Conservation (phyloP, 768 basidiomycete species). For the Macrolepiota dolichaula region DNA sequence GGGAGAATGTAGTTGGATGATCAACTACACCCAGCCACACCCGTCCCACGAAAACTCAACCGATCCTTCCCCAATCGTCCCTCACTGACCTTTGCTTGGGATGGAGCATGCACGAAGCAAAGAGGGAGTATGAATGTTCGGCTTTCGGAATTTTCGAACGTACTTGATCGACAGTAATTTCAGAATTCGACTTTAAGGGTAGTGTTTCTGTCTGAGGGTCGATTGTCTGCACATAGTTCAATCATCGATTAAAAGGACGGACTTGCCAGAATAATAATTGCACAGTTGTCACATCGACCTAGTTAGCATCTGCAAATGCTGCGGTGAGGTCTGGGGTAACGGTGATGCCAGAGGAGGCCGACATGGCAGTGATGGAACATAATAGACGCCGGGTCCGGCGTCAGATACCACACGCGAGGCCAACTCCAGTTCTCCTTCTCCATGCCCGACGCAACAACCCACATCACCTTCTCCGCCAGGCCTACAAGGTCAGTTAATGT, state of each 20-base stretch:
- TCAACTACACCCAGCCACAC: no score
- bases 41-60: no score
- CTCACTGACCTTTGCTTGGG: no score
- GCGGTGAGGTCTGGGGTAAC: constrained; percentile 55
- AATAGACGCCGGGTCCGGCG: neutral
- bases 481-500: constrained; percentile 39
- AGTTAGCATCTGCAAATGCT: constrained; percentile 62
- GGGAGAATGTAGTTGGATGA: no score
- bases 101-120: no score
- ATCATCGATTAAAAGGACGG: neutral
- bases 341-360: constrained; percentile 69
- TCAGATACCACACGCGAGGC: neutral
- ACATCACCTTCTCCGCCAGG: constrained; percentile 42
- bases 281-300: constrained; percentile 40
- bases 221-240: constrained; percentile 47
- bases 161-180: constrained; percentile 41
- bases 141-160: constrained; percentile 46
- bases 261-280: constrained; percentile 67
- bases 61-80: no score
- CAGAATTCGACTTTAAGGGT: constrained; percentile 35
- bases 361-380: constrained; percentile 44
- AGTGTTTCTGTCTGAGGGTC: constrained; percentile 63
- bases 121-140: constrained; percentile 68
- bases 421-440: constrained; percentile 7
- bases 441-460: constrained; percentile 28